Base-by-base conservation (phyloP, 805 yeast genomes). In the Metschnikowia hibisci region DNA sequence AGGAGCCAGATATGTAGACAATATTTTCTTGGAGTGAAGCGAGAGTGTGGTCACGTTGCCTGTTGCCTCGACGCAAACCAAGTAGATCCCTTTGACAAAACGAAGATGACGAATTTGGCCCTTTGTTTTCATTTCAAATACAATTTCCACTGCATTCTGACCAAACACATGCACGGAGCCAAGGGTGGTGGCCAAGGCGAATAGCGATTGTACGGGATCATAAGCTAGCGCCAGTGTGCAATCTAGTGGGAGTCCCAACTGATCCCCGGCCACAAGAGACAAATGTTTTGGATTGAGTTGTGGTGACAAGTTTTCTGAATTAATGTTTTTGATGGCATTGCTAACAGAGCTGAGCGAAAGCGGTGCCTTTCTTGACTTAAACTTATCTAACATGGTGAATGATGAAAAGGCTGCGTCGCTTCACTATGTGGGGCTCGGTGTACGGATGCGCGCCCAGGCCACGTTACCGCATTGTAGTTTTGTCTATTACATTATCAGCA, bases 191-290 rank as follows among this genome's bases (percentile, higher is more conserved):
- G 89, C 83, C 0, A 88, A 67, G 0, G 96, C 97, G 54, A 89
- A 63, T 22, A 93, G 71, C 42, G 93, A 80, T 62, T 93, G 99
- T 1, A 87, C 81, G 3, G 95, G 95, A 60, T 93, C 98, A 63
- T 74, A 86, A 0, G 93, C 95, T 31, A 81, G 58, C 0, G 87
- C 80, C 28, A 78, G 66, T 7, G 86, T 77, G 11, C 76, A 74
- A 10, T 95, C 91, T 13, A 74, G 69, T 27, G 71, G 69, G 4
- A 70, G 48, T 4, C 76, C 76, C 33, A 65, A 45, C 44, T 68
- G 72, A 41, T 57, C 53, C 3, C 61, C 55, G 5, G 57, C 51
- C 20, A 59, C 56, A 8, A 67, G 32, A 23, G 54, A 57, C 20
- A 69, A 44, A 16, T 58, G 54, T 45, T 69, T 70, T 5, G 62